Evolutionary conservation across 768 basidiomycete genomes (phyloP).

Genomic region (Amanita phalloides): DNA sequence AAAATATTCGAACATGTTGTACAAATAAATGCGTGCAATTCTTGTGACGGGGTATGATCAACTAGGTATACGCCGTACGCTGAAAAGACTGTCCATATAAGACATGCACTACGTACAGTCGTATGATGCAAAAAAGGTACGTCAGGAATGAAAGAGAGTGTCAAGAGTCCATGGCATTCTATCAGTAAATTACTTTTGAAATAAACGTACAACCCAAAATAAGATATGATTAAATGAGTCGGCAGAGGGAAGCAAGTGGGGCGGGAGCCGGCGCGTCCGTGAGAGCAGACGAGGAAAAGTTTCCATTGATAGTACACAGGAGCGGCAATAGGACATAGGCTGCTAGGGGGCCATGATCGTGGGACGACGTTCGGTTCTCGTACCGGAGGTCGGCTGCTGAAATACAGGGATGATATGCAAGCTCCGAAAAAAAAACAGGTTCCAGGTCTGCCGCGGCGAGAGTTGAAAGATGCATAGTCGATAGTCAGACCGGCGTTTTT

Average conservation of each 20-base stretch:
- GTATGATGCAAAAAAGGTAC: neutral
- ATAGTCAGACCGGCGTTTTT: neutral
- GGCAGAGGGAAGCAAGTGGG: neutral
- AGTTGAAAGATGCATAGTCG: neutral
- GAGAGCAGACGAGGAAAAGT: neutral
- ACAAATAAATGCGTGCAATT: neutral
- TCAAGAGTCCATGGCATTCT: neutral
- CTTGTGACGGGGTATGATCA: neutral
- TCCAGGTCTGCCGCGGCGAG: slow-evolving; percentile 1
- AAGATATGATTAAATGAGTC: slow-evolving; percentile 1
- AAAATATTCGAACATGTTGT: neutral
- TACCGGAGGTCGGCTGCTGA: neutral
- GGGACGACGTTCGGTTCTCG: neutral
- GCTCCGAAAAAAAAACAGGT: slow-evolving; percentile 1
- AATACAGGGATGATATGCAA: neutral
- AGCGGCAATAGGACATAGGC: neutral
- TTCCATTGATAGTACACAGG: slow-evolving; percentile 1
- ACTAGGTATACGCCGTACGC: neutral
- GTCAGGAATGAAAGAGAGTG: neutral
- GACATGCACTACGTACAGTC: neutral
- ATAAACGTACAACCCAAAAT: slow-evolving; percentile 1
- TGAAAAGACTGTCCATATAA: neutral
- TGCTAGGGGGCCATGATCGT: neutral
- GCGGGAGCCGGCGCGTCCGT: slow-evolving; percentile 1
- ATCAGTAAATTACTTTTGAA: slow-evolving; percentile 3